Evolutionary conservation across 805 yeast genomes (phyloP).

Genomic region (Isabelozyma heimii): DNA sequence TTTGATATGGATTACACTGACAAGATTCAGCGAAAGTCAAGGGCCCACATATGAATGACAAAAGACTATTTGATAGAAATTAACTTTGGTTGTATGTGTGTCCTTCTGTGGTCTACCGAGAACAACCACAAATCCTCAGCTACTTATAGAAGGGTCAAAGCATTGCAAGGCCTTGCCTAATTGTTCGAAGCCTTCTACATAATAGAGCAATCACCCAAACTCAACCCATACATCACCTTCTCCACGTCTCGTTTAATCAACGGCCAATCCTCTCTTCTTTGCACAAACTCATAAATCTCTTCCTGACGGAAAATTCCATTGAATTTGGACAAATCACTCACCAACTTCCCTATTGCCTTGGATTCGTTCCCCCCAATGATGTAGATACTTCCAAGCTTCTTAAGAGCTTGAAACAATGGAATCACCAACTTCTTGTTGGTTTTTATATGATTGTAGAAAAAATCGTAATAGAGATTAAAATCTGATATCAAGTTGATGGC

Average conservation of each 20-base stretch:
- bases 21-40: too few species aligned
- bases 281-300: slow-evolving; percentile 90
- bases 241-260: slow-evolving; percentile 76
- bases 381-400: slow-evolving; percentile 81
- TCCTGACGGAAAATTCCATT: slow-evolving; percentile 90
- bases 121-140: too few species aligned
- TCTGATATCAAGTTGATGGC: slow-evolving; percentile 82
- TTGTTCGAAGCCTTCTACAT: slow-evolving; percentile 23
- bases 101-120: too few species aligned
- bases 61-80: too few species aligned
- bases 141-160: too few species aligned
- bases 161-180: too few species aligned
- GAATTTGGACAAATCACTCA: slow-evolving; percentile 80
- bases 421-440: slow-evolving; percentile 65
- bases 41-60: too few species aligned
- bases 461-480: slow-evolving; percentile 73
- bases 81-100: too few species aligned
- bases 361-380: slow-evolving; percentile 71
- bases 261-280: slow-evolving; percentile 84
- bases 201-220: slow-evolving; percentile 70
- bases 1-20: too few species aligned
- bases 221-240: slow-evolving; percentile 91
- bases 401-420: slow-evolving; percentile 75
- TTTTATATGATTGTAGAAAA: slow-evolving; percentile 47
- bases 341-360: slow-evolving; percentile 77